Conservation (phyloP, 2,329 filamentous ascomycete genomes). For the Cephalotrichum gorgonifer region DNA sequence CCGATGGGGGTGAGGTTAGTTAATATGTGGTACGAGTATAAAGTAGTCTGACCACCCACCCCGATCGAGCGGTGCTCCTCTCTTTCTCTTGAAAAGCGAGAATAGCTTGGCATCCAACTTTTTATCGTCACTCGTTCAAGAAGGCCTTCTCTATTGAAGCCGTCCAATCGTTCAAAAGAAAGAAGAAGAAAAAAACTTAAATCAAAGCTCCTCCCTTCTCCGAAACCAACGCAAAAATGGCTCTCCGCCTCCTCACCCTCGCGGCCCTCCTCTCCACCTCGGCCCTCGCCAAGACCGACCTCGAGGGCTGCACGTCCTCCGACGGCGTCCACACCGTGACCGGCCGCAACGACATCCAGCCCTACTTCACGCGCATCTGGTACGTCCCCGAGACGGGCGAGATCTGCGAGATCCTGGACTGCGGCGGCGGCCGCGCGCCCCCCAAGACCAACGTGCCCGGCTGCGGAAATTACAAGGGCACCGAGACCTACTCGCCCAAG, state of each 20-base stretch:
- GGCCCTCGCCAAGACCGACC: slow-evolving; percentile 31
- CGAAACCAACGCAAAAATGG: slow-evolving; percentile 5
- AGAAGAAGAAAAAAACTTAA: not conserved
- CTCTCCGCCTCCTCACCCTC: slow-evolving; percentile 12
- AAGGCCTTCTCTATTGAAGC: not conserved
- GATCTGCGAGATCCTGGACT: slow-evolving; percentile 54
- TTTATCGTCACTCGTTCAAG: not conserved
- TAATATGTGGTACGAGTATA: no score
- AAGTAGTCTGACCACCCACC: no score
- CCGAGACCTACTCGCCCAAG: slow-evolving; percentile 39
- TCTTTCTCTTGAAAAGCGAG: no score
- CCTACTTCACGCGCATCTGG: slow-evolving; percentile 40
- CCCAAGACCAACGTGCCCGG: slow-evolving; percentile 54
- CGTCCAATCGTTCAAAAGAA: not conserved
- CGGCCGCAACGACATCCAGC: slow-evolving; percentile 16
- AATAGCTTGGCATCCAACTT: not conserved
- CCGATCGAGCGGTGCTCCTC: no score
- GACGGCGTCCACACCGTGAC: slow-evolving; percentile 21
- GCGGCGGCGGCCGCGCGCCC: slow-evolving; percentile 55
- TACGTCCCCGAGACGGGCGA: slow-evolving; percentile 55
- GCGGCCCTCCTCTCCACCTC: slow-evolving; percentile 19
- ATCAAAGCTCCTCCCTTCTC: not conserved
- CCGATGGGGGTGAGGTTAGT: no score
- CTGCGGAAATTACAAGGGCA: slow-evolving; percentile 44
- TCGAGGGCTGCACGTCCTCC: slow-evolving; percentile 29